Evolutionary conservation across 2,329 filamentous ascomycete species (phyloP), one percentile per base, ranked within the genome.

Genomic region (Gaeumannomyces tritici): DNA sequence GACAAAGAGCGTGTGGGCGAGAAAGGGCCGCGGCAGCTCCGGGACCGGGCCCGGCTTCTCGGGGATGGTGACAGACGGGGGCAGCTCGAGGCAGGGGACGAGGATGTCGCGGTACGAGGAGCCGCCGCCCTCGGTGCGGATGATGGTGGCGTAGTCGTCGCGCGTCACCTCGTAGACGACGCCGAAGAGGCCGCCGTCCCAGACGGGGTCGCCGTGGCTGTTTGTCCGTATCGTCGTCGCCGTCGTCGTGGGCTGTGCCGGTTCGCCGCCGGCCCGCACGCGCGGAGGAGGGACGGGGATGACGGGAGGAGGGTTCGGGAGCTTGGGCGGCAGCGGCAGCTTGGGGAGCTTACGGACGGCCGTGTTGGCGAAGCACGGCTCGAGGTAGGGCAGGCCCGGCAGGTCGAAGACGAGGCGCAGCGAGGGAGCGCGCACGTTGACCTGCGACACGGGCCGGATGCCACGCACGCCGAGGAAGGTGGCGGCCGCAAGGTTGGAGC

Each of bases 161-260:
- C 82, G 77, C 0, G 92, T 96, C 33, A 98, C 91, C 76, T 98
- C 93, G 77, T 99, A 99, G 4, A 98, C 95, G 21, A 96, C 91
- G 28, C 95, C 95, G 55, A 97, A 84, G 2, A 99, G 82, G 5
- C 91, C 90, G 70, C 92, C 93, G 66, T 86, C 78, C 92, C 91
- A 96, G 62, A 76, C 69, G 11, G 73, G 77, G 61, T 83, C 77
- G 69, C 84, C 83, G 68, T 82, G 77, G 66, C 82, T 51, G 33
- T 28, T 61, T 47, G 81, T 62, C 70, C 69, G 33, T 62, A 60
- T 63, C 57, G 26, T 31, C 28, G 55, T 28, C 9, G 42, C 21
- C 8, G 42, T n/a, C 11, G 42, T 7, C 3, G 6, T 51, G 51
- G 61, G 24, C 7, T 64, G 47, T n/a, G n/a, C n/a, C n/a, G n/a